These are phyloP conservation scores for Pichia sp. DNA, from an alignment of 1,139 yeast species.

Conservation along the genomic window DNA sequence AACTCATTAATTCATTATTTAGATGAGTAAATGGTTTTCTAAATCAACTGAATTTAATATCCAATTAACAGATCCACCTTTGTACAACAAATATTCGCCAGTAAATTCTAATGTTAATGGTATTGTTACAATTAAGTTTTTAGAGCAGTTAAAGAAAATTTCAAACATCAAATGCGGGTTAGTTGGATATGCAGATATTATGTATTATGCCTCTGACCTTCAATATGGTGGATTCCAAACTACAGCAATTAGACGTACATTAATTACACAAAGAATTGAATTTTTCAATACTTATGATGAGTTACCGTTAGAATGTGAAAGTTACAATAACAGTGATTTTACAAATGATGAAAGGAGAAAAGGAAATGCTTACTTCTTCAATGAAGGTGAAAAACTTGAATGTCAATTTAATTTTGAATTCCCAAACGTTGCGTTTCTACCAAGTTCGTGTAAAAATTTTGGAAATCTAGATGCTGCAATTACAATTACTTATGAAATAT, in stretches of 20 bases:
- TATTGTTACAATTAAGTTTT: constrained; percentile 1
- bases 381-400: constrained; percentile 8
- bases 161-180: constrained; percentile 9
- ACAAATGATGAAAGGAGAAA: background rate
- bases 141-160: constrained; percentile 6
- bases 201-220: constrained; percentile 3
- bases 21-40: constrained; percentile 10
- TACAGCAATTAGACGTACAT: background rate
- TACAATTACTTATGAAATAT: constrained; percentile 7
- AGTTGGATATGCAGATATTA: constrained; percentile 5
- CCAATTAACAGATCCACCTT: constrained; percentile 4
- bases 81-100: constrained; percentile 9
- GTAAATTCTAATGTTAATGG: constrained; percentile 4
- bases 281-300: constrained; percentile 5
- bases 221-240: constrained; percentile 1
- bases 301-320: constrained; percentile 2
- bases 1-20: too few species aligned
- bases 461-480: constrained; percentile 10
- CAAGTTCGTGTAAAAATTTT: constrained; percentile 9
- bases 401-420: constrained; percentile 8
- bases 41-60: constrained; percentile 1
- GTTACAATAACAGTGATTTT: background rate
- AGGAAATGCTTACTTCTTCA: background rate
- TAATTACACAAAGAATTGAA: constrained; percentile 1
- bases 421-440: constrained; percentile 9